Percentiles rank a stretch among this genome's conserved stretches.
Conservation (phyloP, 805 yeast species). For the Ogataea populi-albae region DNA sequence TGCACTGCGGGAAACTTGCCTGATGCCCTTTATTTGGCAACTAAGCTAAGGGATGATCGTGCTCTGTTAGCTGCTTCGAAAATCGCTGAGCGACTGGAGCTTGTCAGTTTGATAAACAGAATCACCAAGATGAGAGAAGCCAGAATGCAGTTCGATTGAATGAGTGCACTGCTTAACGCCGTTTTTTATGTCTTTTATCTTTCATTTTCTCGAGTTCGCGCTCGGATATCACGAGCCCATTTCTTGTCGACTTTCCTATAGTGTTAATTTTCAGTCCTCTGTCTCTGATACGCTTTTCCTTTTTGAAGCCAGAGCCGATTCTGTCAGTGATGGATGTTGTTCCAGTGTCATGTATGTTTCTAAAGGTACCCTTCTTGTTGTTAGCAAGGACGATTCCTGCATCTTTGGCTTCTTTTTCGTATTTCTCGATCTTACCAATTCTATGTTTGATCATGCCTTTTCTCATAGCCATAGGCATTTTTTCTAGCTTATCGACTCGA, state of each 20-base stretch:
- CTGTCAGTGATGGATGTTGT: slow-evolving; percentile 49
- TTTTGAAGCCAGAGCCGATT: slow-evolving; percentile 46
- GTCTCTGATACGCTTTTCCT: slow-evolving; percentile 48
- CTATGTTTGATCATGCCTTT: slow-evolving; percentile 74
- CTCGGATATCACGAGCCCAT: slow-evolving; percentile 71
- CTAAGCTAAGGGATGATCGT: slow-evolving; percentile 68
- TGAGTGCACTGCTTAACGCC: background rate
- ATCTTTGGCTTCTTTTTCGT: slow-evolving; percentile 76
- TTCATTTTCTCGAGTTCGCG: slow-evolving; percentile 57
- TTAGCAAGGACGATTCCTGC: slow-evolving; percentile 87
- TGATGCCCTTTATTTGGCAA: slow-evolving; percentile 68
- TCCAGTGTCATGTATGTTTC: slow-evolving; percentile 55
- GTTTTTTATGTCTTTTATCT: slow-evolving; percentile 9
- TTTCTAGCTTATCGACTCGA: slow-evolving; percentile 46
- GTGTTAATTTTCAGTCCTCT: slow-evolving; percentile 76
- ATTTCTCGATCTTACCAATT: slow-evolving; percentile 47
- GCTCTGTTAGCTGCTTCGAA: slow-evolving; percentile 81
- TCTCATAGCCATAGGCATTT: slow-evolving; percentile 85
- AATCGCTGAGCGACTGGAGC: slow-evolving; percentile 72
- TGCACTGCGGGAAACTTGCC: slow-evolving; percentile 63
- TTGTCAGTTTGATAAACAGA: slow-evolving; percentile 49
- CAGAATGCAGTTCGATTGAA: slow-evolving; percentile 35
- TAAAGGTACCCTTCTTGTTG: slow-evolving; percentile 61
- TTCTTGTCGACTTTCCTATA: slow-evolving; percentile 73
- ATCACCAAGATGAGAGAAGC: slow-evolving; percentile 54